Percentiles rank a stretch among this genome's conserved stretches.
These are phyloP conservation scores for Aspergillus sp. DNA, from an alignment of 2,329 filamentous ascomycete species.

Conservation along the genomic window DNA sequence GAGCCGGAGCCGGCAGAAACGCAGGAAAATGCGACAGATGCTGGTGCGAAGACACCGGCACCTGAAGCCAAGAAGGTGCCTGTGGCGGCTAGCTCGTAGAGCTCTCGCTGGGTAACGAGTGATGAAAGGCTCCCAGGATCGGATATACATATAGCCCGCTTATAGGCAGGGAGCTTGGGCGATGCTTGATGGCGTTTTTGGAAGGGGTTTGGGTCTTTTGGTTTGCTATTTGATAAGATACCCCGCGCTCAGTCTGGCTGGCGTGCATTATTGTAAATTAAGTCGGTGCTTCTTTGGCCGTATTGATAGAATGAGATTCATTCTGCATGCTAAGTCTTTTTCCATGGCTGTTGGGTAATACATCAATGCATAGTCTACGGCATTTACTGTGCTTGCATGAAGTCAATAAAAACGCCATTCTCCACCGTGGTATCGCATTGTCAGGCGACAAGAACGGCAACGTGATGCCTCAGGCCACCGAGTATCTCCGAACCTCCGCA, in stretches of 20 bases:
- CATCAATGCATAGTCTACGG: background rate
- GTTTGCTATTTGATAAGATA: constrained; percentile 33
- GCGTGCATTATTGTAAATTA: constrained; percentile 3
- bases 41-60: constrained; percentile 26
- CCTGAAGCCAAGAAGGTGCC: constrained; percentile 26
- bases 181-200: constrained; percentile 13
- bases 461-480: constrained; percentile 28
- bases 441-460: background rate
- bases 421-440: background rate
- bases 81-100: constrained; percentile 19
- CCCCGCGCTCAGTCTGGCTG: constrained; percentile 19
- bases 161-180: background rate
- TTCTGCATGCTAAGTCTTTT: background rate
- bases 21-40: constrained; percentile 27
- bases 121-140: background rate
- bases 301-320: background rate
- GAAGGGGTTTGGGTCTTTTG: constrained; percentile 11
- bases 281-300: background rate
- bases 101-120: background rate
- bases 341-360: background rate
- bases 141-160: background rate
- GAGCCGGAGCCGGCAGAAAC: constrained; percentile 11
- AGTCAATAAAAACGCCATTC: too few relatives aligned
- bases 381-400: background rate
- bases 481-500: constrained; percentile 5